phyloP scores from a whole-genome alignment of 306 rosid species.

The Vicia sativa region DNA sequence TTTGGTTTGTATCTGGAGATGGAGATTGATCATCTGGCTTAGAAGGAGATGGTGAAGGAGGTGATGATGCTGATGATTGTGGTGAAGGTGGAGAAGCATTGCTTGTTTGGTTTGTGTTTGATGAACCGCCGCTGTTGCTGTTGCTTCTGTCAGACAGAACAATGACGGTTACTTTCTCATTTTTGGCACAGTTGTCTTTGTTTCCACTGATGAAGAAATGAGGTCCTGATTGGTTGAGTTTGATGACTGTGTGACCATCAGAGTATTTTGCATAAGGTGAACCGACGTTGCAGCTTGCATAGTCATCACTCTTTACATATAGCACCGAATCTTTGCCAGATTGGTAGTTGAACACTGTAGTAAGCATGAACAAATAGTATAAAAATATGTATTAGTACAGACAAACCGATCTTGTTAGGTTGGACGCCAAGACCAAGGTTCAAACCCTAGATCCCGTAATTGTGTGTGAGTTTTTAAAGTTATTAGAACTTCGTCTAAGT shows the following conservation, averaged over 20 bases:
- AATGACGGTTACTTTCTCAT: conserved; percentile 68
- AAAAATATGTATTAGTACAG: no score
- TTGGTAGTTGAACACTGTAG: conserved; percentile 75
- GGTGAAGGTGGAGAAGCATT: conserved; percentile 51
- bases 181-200: conserved; percentile 69
- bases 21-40: conserved; percentile 40
- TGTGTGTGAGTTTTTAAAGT: no score
- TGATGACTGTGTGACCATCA: conserved; percentile 70
- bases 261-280: conserved; percentile 51
- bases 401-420: no score
- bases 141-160: conserved; percentile 70
- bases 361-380: neutral
- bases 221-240: conserved; percentile 66
- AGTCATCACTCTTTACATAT: conserved; percentile 64
- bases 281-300: conserved; percentile 63
- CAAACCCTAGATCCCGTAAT: no score
- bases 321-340: conserved; percentile 82
- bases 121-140: neutral
- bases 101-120: conserved; percentile 42
- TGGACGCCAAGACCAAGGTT: no score
- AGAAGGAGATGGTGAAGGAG: conserved; percentile 44
- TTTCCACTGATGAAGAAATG: conserved; percentile 84
- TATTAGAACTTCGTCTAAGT: no score
- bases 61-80: conserved; percentile 30
- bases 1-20: conserved; percentile 53